A percentile compares a stretch with the other conserved stretches of the same genome.
Evolutionary conservation across 2,329 filamentous ascomycete species (phyloP).

Genomic region (Ilyonectria mors-panacis): DNA sequence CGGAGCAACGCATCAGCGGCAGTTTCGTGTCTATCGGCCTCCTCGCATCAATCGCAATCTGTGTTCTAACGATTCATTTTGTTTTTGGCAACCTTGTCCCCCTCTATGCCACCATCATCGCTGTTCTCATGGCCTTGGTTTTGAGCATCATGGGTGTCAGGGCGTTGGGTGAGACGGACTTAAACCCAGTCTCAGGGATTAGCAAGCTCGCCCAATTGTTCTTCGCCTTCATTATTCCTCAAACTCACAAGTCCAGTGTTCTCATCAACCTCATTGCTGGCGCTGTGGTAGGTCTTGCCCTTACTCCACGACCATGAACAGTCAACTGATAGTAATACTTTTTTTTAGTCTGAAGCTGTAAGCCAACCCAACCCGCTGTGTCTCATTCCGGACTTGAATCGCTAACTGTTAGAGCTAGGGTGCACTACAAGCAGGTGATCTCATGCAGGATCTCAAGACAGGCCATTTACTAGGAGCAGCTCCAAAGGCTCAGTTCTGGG

Average conservation of each 20-base stretch:
- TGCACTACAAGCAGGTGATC: slow-evolving; percentile 93
- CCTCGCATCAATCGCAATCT: slow-evolving; percentile 81
- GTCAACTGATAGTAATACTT: not conserved
- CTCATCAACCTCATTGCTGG: slow-evolving; percentile 96
- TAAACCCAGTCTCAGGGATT: slow-evolving; percentile 97
- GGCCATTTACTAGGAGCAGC: slow-evolving; percentile 93
- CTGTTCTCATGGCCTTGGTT: slow-evolving; percentile 87
- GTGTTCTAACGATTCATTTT: slow-evolving; percentile 84
- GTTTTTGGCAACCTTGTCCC: slow-evolving; percentile 89
- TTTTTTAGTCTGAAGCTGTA: slow-evolving; percentile 19
- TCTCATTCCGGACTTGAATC: not conserved
- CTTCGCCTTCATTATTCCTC: slow-evolving; percentile 90
- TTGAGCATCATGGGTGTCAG: slow-evolving; percentile 82
- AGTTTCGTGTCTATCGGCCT: slow-evolving; percentile 82
- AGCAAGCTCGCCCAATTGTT: slow-evolving; percentile 96
- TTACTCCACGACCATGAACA: not conserved
- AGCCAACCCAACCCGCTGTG: not conserved
- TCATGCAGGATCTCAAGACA: slow-evolving; percentile 98
- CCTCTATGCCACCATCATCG: slow-evolving; percentile 79
- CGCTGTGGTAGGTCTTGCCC: slow-evolving; percentile 71
- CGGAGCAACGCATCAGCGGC: slow-evolving; percentile 83
- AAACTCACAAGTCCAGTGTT: slow-evolving; percentile 86
- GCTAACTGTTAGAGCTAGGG: slow-evolving; percentile 58
- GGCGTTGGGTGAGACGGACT: slow-evolving; percentile 84
- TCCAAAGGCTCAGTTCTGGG: slow-evolving; percentile 96